phyloP scores from a whole-genome alignment of 2,329 filamentous ascomycete genomes.

The Apiospora phragmitis region DNA sequence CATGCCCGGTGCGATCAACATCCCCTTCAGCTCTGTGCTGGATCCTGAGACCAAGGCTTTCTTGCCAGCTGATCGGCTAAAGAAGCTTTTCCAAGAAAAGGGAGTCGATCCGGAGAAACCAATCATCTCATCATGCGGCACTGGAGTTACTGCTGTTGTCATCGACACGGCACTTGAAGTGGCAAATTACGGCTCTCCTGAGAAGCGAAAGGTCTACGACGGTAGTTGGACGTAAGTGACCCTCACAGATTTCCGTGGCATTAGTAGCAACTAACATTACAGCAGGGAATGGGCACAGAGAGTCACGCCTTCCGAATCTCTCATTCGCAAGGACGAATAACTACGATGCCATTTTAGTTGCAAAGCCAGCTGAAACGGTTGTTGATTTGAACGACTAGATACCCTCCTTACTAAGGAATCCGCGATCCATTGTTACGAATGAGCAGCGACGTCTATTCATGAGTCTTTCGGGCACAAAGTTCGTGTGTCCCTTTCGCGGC shows the following conservation, averaged over 20 bases:
- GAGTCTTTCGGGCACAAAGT: not conserved
- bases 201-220: constrained; percentile 80
- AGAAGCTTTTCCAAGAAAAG: constrained; percentile 74
- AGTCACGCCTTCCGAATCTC: constrained; percentile 59
- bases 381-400: constrained; percentile 23
- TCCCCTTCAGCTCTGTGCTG: constrained; percentile 78
- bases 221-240: constrained; percentile 92
- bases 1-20: constrained; percentile 82
- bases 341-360: not conserved
- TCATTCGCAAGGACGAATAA: constrained; percentile 55
- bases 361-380: constrained; percentile 4
- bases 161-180: constrained; percentile 84
- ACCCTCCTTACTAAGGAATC: constrained; percentile 23
- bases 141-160: constrained; percentile 89
- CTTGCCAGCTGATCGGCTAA: constrained; percentile 69
- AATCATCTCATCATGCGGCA: constrained; percentile 87
- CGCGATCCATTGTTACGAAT: constrained; percentile 7
- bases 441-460: constrained; percentile 1
- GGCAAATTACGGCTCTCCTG: constrained; percentile 69
- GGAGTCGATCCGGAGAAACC: constrained; percentile 77
- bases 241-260: not conserved
- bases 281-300: constrained; percentile 67
- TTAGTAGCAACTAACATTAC: constrained; percentile 26
- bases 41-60: constrained; percentile 83
- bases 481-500: not conserved